Evolutionary conservation across 2,329 filamentous ascomycete species (phyloP).

Genomic region (Phialemonium atrogriseum): DNA sequence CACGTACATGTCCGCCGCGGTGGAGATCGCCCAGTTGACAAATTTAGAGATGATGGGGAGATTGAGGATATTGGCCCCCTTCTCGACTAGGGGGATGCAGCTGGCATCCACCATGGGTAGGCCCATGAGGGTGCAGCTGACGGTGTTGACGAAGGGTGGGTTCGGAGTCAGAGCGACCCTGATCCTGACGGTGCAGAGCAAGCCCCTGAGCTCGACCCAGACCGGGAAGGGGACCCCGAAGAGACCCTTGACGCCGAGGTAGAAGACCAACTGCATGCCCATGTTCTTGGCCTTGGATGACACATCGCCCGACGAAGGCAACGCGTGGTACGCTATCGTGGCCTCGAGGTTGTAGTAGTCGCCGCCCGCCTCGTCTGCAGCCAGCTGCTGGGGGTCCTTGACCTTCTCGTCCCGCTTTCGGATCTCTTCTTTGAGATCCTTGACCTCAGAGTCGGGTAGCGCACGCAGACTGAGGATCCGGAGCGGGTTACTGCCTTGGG

Average conservation of each 20-base stretch:
- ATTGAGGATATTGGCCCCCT: slow-evolving; percentile 84
- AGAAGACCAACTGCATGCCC: slow-evolving; percentile 95
- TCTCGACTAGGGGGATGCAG: slow-evolving; percentile 87
- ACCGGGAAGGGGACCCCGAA: slow-evolving; percentile 85
- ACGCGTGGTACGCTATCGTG: slow-evolving; percentile 84
- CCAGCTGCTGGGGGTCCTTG: slow-evolving; percentile 80
- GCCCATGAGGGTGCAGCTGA: slow-evolving; percentile 93
- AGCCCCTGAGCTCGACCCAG: slow-evolving; percentile 78
- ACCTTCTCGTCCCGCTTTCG: slow-evolving; percentile 69
- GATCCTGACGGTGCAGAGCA: slow-evolving; percentile 82
- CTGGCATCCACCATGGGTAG: slow-evolving; percentile 82
- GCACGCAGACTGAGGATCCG: slow-evolving; percentile 81
- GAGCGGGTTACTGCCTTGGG: slow-evolving; percentile 84
- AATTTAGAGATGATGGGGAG: slow-evolving; percentile 91
- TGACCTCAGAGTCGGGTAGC: slow-evolving; percentile 72
- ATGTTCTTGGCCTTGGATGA: slow-evolving; percentile 86
- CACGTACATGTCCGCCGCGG: slow-evolving; percentile 84
- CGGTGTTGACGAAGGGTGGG: slow-evolving; percentile 82
- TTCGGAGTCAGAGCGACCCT: slow-evolving; percentile 81
- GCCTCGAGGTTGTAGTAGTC: slow-evolving; percentile 91
- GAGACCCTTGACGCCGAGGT: slow-evolving; percentile 79
- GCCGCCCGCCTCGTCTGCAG: slow-evolving; percentile 82
- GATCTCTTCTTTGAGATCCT: slow-evolving; percentile 74
- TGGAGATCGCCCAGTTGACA: slow-evolving; percentile 87
- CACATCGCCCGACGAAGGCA: slow-evolving; percentile 60